Base-by-base conservation (phyloP, 2,329 filamentous ascomycete species). In the Ophiostoma australiae region DNA sequence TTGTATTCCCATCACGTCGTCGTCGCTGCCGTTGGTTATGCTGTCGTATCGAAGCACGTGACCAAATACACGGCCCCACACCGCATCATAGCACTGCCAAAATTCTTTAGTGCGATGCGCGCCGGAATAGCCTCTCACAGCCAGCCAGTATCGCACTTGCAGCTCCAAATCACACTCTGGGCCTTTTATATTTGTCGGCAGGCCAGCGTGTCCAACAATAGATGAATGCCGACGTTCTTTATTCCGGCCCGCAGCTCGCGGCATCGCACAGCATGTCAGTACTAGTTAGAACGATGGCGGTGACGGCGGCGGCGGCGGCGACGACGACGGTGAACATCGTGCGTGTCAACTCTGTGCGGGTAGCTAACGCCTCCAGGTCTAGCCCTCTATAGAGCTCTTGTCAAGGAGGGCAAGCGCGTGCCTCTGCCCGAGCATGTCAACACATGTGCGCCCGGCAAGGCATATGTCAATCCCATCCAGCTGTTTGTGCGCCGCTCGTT, bases 311-410 rank as follows among this genome's bases (percentile, higher is more conserved):
- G 44, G 10, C 27, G 41, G 23, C 2, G 41, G 13, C 15, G 41
- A 17, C 15, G 41, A 44, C n/a, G n/a, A n/a, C n/a, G n/a, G n/a
- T n/a, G n/a, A n/a, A n/a, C n/a, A 31, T 3, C 3, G 27, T 31
- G 27, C 3, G 27, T 31, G 27, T 3, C 39, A 41, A 15, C 39
- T 41, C 39, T 41, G 39, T 41, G 39, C 11, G 23, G 8, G 52
- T 11, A 33, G 20, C 61, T 67, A 33, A 70, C 63, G 11, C 10
- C 41, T 7, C 31, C 74, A 90, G 89, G 87, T 77, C 84, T 91
- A 73, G 89, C 91, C 69, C 87, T 94, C 68, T 94, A 90, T 80
- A 86, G 89, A 73, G 88, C 90, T 48, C 86, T 94, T 70, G 80
- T 93, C 69, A 83, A 83, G 73, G 84, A 87, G 79, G 87, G 84